A percentile compares a stretch with the other conserved stretches of the same genome.
These are phyloP conservation scores for Phyllosticta capitalensis DNA, from an alignment of 2,329 filamentous ascomycete species.

Conservation along the genomic window DNA sequence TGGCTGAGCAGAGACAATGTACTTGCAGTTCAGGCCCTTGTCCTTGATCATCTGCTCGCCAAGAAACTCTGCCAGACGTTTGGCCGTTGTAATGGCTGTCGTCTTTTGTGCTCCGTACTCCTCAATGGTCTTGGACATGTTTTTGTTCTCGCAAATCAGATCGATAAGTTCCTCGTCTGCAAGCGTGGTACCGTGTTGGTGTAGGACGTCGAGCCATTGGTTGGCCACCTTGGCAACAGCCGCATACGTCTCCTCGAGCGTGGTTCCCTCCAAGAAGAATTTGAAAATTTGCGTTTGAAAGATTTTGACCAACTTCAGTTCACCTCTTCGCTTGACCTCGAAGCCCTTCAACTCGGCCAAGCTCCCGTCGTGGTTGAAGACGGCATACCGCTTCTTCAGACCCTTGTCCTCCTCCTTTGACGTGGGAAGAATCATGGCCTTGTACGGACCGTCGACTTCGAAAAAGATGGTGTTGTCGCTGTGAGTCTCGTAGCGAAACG, in stretches of 20 bases:
- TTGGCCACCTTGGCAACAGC: slow-evolving; percentile 94
- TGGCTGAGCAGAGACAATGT: slow-evolving; percentile 87
- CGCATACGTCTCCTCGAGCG: slow-evolving; percentile 77
- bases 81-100: slow-evolving; percentile 97
- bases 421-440: slow-evolving; percentile 91
- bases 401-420: slow-evolving; percentile 99
- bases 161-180: slow-evolving; percentile 97
- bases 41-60: slow-evolving; percentile 99
- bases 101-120: slow-evolving; percentile 96
- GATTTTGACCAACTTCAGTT: slow-evolving; percentile 98
- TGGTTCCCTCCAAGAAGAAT: slow-evolving; percentile 89
- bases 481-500: slow-evolving; percentile 87
- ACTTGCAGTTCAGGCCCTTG: slow-evolving; percentile 98
- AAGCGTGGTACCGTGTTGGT: slow-evolving; percentile 78
- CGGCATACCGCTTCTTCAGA: slow-evolving; percentile 96
- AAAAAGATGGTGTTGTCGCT: slow-evolving; percentile 99
- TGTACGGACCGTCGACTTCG: slow-evolving; percentile 96
- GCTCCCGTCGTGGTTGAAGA: slow-evolving; percentile 96
- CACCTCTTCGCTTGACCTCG: slow-evolving; percentile 92
- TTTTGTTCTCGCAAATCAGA: slow-evolving; percentile 99
- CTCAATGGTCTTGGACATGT: slow-evolving; percentile 92
- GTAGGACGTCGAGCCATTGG: slow-evolving; percentile 88
- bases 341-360: slow-evolving; percentile 95
- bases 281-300: slow-evolving; percentile 99
- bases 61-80: slow-evolving; percentile 86